Percentiles rank a stretch among this genome's conserved stretches.
phyloP scores from a whole-genome alignment of 805 yeast species.

The Zygoascus tannicola region DNA sequence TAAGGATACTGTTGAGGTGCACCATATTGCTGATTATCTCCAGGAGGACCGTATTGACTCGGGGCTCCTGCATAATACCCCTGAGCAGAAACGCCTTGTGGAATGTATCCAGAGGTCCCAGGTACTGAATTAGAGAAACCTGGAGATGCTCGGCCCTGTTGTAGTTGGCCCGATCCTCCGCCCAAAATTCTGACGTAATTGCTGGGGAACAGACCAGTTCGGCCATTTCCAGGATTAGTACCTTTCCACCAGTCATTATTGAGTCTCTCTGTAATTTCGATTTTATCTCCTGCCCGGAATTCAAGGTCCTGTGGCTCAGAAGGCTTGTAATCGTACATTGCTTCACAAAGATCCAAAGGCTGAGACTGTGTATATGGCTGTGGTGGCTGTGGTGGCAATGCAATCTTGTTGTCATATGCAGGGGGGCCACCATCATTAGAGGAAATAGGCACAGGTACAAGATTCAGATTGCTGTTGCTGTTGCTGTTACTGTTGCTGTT shows the following conservation, averaged over 20 bases:
- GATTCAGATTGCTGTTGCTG: background rate
- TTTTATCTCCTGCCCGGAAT: slow-evolving; percentile 55
- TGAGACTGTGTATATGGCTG: slow-evolving; percentile 15
- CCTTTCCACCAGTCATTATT: slow-evolving; percentile 94
- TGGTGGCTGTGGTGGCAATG: slow-evolving; percentile 15
- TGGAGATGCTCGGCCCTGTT: slow-evolving; percentile 7
- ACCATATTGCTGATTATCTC: slow-evolving; percentile 8
- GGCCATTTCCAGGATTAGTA: slow-evolving; percentile 32
- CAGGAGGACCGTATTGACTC: slow-evolving; percentile 7
- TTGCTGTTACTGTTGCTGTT: background rate
- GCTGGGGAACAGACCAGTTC: slow-evolving; percentile 79
- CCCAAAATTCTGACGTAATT: slow-evolving; percentile 52
- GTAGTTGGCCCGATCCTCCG: slow-evolving; percentile 5
- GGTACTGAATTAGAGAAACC: too few species aligned
- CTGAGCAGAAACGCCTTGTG: background rate
- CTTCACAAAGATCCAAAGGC: slow-evolving; percentile 41
- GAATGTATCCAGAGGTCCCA: too few species aligned
- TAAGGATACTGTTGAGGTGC: slow-evolving; percentile 15
- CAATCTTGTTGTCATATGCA: slow-evolving; percentile 4
- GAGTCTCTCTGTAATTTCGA: slow-evolving; percentile 61
- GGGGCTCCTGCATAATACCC: slow-evolving; percentile 1
- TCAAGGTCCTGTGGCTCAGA: slow-evolving; percentile 68
- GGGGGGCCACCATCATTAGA: slow-evolving; percentile 8
- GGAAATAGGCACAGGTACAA: too few species aligned
- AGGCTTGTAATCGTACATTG: slow-evolving; percentile 63